Evolutionary conservation across 495 filamentous ascomycete genomes (phyloP), one percentile per base, ranked within the genome.

Genomic region (Aspergillus incahuasiensis): DNA sequence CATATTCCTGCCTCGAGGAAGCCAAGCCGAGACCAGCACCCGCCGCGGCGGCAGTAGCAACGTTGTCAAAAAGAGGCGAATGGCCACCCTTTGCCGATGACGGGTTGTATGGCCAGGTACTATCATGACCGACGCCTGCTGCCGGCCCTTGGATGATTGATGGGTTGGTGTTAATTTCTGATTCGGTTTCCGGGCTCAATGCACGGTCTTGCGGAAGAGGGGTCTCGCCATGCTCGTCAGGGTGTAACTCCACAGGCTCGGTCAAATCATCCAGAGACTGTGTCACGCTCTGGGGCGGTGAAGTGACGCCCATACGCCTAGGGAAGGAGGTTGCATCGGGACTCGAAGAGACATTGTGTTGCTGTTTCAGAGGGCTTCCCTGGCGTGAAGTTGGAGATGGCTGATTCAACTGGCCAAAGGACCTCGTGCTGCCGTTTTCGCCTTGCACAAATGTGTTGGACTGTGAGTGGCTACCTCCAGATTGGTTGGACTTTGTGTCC

Each of bases 271-370:
- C 80, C 25, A 80, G 71, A 19, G 87, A 84, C 43, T 82, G 77
- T 41, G 88, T 82, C 32, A 89, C 74, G 62, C 88, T 92, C 56
- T 89, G 87, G n/a, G 82, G 82, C n/a, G 88, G 87, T 11, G 88
- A 90, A 21, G 79, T 77, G 19, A 80, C 78, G 35, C 74, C 74
- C 61, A 78, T 76, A 2, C 74, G 67, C 25, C 73, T 66, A 9
- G 70, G 71, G 54, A 77, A 77, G 1, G 75, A 77, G 5, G 71
- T 76, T 19, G 71, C 72, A 48, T 77, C 75, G 8, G 68, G 68
- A 47, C 60, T 75, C 7, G 65, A 57, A 12, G 69, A 35, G 13
- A 35, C 71, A 59, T 74, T 64, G 47, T 77, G 71, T 19, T 70
- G 66, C 54, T 79, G 72, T 51, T 77, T 77, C 21, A 77, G 54